Base-by-base conservation (phyloP, 2,329 filamentous ascomycete genomes). In the Xylaria sp. region DNA sequence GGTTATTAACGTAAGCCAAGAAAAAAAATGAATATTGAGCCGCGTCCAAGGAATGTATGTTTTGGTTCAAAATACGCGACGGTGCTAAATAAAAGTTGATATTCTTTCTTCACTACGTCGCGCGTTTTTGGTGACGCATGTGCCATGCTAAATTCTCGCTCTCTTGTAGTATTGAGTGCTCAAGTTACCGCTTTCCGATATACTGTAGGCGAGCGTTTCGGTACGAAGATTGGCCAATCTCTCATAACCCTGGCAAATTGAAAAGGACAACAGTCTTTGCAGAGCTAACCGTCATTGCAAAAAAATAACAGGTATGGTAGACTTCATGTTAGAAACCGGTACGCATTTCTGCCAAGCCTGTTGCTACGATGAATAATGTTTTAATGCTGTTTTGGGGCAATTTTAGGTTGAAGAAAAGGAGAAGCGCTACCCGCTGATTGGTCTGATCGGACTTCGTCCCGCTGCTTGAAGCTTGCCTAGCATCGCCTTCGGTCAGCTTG, bases 381-480 rank as follows among this genome's bases (percentile, higher is more conserved):
- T 40, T 15, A 17, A 49, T 28, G 23, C 17, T 20, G 10, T 10
- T 31, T 20, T 54, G 28, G 28, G 51, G 28, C 3, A 54, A 20
- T 54, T 36, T 28, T 23, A 15, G 11, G 11, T 40, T 13, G 7
- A 17, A n/a, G 15, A 11, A 53, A 53, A 33, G 15, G 26, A 53
- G 15, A 15, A 31, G 3, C 28, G 5, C 49, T 33, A 26, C 4
- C 31, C 23, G 31, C 15, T 70, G 51, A 74, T 73, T 73, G 48
- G 73, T 51, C 49, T n/a, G 48, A 13, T 74, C 71, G 72, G 73
- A 74, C 71, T 74, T 63, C 15, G 63, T 62, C 67, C 54, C 73
- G 58, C 60, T 23, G 10, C 44, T 9, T 31, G 40, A 46, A 59
- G 23, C 33, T 38, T 31, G 9, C 20, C 38, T 33, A 54, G 51